Evolutionary conservation across 1,284 basidiomycete genomes (phyloP).

Genomic region (Microbotryum scabiosae): DNA sequence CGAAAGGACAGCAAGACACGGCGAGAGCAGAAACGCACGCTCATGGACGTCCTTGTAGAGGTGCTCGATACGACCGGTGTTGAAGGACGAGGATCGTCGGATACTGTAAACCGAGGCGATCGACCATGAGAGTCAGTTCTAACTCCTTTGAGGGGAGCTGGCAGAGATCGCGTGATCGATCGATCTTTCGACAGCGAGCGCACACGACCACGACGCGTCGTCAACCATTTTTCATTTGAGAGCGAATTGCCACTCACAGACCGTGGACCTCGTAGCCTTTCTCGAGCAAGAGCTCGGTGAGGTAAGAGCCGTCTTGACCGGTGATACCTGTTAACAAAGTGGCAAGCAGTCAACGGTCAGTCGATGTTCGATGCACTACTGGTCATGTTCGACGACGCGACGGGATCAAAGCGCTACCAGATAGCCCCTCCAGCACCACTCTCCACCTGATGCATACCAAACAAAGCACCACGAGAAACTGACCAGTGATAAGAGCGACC

Average conservation of each 20-base stretch:
- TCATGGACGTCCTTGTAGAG: constrained; percentile 80
- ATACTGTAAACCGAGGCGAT: constrained; percentile 53
- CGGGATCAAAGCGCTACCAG: no score
- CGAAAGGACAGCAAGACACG: no score
- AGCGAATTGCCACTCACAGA: constrained; percentile 12
- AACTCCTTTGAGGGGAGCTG: no score
- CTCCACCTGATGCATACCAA: no score
- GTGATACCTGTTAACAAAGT: constrained; percentile 49
- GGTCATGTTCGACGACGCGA: no score
- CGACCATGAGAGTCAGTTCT: no score
- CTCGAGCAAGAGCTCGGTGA: constrained; percentile 72
- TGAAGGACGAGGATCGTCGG: constrained; percentile 86
- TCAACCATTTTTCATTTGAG: background rate
- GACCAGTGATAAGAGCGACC: constrained; percentile 79
- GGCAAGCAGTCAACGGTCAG: no score
- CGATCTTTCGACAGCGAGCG: no score
- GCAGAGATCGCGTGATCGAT: no score
- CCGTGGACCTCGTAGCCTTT: constrained; percentile 87
- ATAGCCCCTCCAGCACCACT: no score
- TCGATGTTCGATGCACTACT: no score
- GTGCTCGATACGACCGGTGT: constrained; percentile 81
- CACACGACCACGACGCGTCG: no score
- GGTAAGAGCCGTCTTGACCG: constrained; percentile 82
- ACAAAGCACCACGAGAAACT: constrained; percentile 22
- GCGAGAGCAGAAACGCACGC: constrained; percentile 21